Evolutionary conservation across 768 basidiomycete species (phyloP).

Genomic region (Inosperma sp.): DNA sequence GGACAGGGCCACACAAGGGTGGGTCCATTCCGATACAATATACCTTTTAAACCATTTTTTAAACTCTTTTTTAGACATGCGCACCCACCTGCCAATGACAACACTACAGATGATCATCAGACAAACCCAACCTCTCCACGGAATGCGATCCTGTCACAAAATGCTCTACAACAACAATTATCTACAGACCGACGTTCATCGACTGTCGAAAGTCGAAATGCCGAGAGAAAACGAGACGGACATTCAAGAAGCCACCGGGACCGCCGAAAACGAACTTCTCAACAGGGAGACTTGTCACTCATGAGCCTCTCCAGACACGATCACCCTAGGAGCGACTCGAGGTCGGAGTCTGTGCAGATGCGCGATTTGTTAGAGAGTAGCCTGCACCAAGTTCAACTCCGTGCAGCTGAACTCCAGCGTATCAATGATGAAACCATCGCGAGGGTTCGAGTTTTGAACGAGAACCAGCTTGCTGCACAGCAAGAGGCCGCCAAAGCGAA

Average conservation of each 20-base stretch:
- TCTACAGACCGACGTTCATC: constrained; percentile 1
- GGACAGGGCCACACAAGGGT: too few relatives aligned
- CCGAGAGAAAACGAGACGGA: constrained; percentile 7
- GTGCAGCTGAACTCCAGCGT: constrained; percentile 33
- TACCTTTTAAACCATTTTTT: too few relatives aligned
- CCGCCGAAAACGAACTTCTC: constrained; percentile 8
- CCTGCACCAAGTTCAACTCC: constrained; percentile 30
- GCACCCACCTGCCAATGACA: constrained; percentile 18
- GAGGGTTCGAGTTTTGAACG: constrained; percentile 33
- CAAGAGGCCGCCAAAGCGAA: constrained; percentile 33
- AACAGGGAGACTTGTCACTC: constrained; percentile 8
- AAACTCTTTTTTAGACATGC: constrained; percentile 13
- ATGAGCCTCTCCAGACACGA: constrained; percentile 23
- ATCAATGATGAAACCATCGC: constrained; percentile 30
- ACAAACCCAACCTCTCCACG: constrained; percentile 22
- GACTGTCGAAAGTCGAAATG: background rate
- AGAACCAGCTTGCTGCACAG: constrained; percentile 33
- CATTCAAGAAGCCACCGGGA: constrained; percentile 5
- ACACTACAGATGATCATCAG: constrained; percentile 18
- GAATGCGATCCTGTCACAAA: constrained; percentile 25
- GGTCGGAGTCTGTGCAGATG: constrained; percentile 33
- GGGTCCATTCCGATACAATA: too few relatives aligned
- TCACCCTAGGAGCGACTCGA: constrained; percentile 30
- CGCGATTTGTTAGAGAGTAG: constrained; percentile 34
- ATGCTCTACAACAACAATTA: constrained; percentile 14